Evolutionary conservation across 495 filamentous ascomycete species (phyloP), one percentile per base, ranked within the genome.

Genomic region (Hapsidospora chrysogenum): DNA sequence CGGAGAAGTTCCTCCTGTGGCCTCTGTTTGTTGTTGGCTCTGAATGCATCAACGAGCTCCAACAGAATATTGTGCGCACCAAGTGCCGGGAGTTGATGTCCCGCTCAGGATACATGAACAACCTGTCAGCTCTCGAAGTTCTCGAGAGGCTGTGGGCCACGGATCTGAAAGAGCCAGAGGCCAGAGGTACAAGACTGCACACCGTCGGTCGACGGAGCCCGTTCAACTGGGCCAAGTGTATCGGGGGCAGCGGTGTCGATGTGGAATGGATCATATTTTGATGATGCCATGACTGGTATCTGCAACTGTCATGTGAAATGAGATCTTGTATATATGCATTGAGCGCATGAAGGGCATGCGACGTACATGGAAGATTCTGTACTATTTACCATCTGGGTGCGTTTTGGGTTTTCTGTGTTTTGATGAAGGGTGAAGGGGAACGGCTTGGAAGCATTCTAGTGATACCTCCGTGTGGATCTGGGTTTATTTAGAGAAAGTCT

Each of bases 1-100:
- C 71, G 31, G 81, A 89, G 53, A 87, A 92, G 48, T 93, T 89
- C 46, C 61, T 96, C 17, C 72, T 96, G 2, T 96, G 87, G 87
- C 86, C 87, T 7, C 66, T 95, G 8, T 94, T 94, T 50, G 78
- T 95, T 33, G 78, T 76, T 0, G 86, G 87, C 19, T 84, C 81
- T 16, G 87, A 94, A 59, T 92, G 85, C 49, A 80, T 92, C 35
- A 75, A 78, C 36, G 78, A 83, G 42, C 60, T 75, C 25, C 80
- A 93, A 41, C 76, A 86, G 36, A 63, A 68, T 20, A 68, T 85
- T 31, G 77, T 96, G 31, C 71, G 83, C 14, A 58, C 72, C 44
- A 72, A 85, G 33, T 93, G 85, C 60, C 61, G 74, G 26, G 84
- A 87, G 50, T 85, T 94, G 45, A 82, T 84, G 61, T 68, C 73